Percentiles rank a stretch among this genome's conserved stretches.
Evolutionary conservation across 2,329 filamentous ascomycete genomes (phyloP).

Genomic region (Penicillium corylophilum): DNA sequence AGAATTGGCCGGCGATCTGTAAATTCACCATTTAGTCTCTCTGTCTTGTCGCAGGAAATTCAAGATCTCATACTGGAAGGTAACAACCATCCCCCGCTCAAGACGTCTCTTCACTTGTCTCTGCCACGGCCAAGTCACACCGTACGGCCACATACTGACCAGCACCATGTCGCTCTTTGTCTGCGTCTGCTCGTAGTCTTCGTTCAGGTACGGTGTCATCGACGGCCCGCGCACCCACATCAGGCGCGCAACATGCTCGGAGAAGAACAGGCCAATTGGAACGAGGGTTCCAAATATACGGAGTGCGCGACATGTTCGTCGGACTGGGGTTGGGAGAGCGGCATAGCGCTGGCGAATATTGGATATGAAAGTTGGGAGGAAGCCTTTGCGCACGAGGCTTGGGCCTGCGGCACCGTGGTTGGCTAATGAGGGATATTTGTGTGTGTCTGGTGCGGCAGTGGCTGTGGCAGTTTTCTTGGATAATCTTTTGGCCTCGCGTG

Average conservation of each 20-base stretch:
- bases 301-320: constrained; percentile 26
- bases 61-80: constrained; percentile 48
- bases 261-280: constrained; percentile 41
- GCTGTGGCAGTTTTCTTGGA: constrained; percentile 3
- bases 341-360: constrained; percentile 29
- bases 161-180: constrained; percentile 43
- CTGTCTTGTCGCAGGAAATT: neutral
- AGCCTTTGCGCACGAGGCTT: constrained; percentile 8
- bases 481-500: constrained; percentile 17
- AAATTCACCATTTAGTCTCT: constrained; percentile 2
- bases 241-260: constrained; percentile 41
- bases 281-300: constrained; percentile 33
- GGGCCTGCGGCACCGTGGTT: constrained; percentile 9
- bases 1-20: constrained; percentile 69
- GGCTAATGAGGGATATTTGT: constrained; percentile 1
- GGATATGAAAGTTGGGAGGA: constrained; percentile 23
- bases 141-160: constrained; percentile 41
- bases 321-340: constrained; percentile 28
- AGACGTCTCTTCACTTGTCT: constrained; percentile 55
- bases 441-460: neutral
- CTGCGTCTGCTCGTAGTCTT: constrained; percentile 54
- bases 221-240: constrained; percentile 53
- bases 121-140: constrained; percentile 54
- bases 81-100: constrained; percentile 71
- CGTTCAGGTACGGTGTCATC: constrained; percentile 77